Conservation (phyloP, 257 asterid genomes). For the Solanum chiquidenum region DNA sequence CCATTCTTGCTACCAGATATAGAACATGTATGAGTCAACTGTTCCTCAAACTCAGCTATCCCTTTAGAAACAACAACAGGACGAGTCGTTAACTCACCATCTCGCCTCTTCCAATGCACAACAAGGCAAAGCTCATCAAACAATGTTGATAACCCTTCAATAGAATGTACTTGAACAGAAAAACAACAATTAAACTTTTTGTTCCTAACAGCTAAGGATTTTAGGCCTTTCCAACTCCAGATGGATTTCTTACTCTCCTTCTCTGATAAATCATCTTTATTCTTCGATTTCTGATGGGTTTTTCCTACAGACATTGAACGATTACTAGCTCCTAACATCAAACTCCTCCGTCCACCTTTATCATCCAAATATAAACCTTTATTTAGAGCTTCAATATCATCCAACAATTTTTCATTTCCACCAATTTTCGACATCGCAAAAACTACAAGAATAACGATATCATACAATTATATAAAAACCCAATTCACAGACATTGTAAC, state of each 20-base stretch:
- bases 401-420: slow-evolving; percentile 50
- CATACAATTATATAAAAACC: background rate
- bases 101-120: slow-evolving; percentile 87
- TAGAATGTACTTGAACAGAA: slow-evolving; percentile 67
- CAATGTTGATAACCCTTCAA: slow-evolving; percentile 53
- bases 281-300: slow-evolving; percentile 34
- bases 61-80: slow-evolving; percentile 55
- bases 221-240: slow-evolving; percentile 90
- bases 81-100: slow-evolving; percentile 50
- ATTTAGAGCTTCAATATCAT: slow-evolving; percentile 62
- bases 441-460: slow-evolving; percentile 1
- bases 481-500: background rate
- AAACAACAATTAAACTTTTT: slow-evolving; percentile 61
- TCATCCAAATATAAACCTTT: slow-evolving; percentile 36
- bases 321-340: background rate
- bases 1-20: slow-evolving; percentile 75
- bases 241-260: slow-evolving; percentile 63
- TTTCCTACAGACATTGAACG: slow-evolving; percentile 4
- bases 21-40: slow-evolving; percentile 58
- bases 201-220: slow-evolving; percentile 63
- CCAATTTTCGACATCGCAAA: slow-evolving; percentile 44
- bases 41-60: slow-evolving; percentile 68
- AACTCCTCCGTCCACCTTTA: slow-evolving; percentile 8
- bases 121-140: slow-evolving; percentile 53
- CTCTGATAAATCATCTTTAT: slow-evolving; percentile 31